Percentiles rank a stretch among this genome's conserved stretches.
Conservation (phyloP, 345 rosid species). For the Hibiscus syriacus region DNA sequence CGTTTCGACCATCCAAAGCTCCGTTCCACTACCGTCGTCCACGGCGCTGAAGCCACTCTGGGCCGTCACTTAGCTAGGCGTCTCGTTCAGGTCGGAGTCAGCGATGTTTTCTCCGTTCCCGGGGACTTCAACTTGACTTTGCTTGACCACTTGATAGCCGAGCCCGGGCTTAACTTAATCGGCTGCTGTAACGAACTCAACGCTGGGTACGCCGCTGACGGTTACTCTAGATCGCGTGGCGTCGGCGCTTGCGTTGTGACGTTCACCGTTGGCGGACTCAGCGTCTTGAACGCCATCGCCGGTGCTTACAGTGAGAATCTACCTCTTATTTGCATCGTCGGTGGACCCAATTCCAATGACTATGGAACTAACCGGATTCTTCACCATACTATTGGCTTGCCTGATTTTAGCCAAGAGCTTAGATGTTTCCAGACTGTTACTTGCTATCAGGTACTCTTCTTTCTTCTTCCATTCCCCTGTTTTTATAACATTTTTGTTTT, state of each 20-base stretch:
- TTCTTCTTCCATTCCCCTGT: not conserved
- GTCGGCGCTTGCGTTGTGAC: conserved; percentile 85
- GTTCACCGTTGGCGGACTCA: conserved; percentile 75
- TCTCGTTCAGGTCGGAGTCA: conserved; percentile 47
- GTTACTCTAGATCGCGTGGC: conserved; percentile 63
- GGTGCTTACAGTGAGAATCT: conserved; percentile 81
- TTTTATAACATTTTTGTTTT: not conserved
- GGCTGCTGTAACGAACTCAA: conserved; percentile 88
- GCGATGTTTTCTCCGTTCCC: conserved; percentile 61
- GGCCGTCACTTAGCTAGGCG: conserved; percentile 67
- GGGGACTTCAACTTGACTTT: conserved; percentile 78
- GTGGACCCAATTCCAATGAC: conserved; percentile 84
- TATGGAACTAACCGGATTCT: conserved; percentile 75
- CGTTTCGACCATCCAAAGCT: conserved; percentile 30
- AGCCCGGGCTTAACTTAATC: conserved; percentile 51
- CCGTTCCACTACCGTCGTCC: conserved; percentile 19
- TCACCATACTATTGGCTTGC: conserved; percentile 70
- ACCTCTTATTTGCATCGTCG: conserved; percentile 71
- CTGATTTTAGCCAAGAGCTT: conserved; percentile 70
- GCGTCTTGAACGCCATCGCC: conserved; percentile 67
- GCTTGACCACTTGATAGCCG: conserved; percentile 68
- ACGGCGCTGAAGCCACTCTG: conserved; percentile 39
- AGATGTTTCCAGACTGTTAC: conserved; percentile 68
- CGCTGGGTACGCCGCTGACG: conserved; percentile 83
- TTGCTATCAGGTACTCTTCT: conserved; percentile 48